Evolutionary conservation across 164 flowering plant species (phyloP), one percentile per base, ranked within the genome.

Genomic region (Vitis rotundifolia): DNA sequence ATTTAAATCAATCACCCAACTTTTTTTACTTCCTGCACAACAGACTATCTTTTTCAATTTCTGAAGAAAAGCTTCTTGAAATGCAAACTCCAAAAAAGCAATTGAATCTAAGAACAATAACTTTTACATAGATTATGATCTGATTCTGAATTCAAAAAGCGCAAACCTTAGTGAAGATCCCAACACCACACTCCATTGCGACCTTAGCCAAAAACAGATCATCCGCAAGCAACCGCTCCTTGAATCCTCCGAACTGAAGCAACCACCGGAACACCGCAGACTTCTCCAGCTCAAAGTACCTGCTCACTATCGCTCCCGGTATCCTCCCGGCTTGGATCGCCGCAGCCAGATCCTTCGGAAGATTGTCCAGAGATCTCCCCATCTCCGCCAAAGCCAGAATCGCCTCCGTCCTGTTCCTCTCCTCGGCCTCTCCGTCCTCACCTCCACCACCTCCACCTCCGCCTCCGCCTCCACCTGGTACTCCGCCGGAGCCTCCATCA

Each of bases 301-400:
- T 77, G n/a, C 44, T 8, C 29, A 95, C 85, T 13, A 95, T 87
- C 69, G 82, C 64, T 1, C 84, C 93, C 4, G 99, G 99, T 12
- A 95, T 79, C 73, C 83, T 71, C 14, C 98, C 99, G 0, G 78
- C 85, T 68, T 82, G 74, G 64, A 93, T 84, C 61, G 97, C 96
- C 29, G 89, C 76, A 19, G 89, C 92, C 72, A 95, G 66, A 77
- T 95, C 99, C 70, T 78, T 74, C 6, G 99, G 98, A 15, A 92
- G n/a, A 61, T 84, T 87, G 71, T 80, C 86, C 73, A 76, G 7
- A 11, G 73, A 13, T 73, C 75, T 44, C 29, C 81, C 89, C 5
- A 81, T 76, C 82, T 82, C 89, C 9, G 82, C 88, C 67, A 94
- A 65, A 0, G 81, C 92, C 59, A 88, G 59, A 8, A 89, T 0